Conservation (phyloP, 2,329 filamentous ascomycete species). For the Mycosphaerella arachidis region DNA sequence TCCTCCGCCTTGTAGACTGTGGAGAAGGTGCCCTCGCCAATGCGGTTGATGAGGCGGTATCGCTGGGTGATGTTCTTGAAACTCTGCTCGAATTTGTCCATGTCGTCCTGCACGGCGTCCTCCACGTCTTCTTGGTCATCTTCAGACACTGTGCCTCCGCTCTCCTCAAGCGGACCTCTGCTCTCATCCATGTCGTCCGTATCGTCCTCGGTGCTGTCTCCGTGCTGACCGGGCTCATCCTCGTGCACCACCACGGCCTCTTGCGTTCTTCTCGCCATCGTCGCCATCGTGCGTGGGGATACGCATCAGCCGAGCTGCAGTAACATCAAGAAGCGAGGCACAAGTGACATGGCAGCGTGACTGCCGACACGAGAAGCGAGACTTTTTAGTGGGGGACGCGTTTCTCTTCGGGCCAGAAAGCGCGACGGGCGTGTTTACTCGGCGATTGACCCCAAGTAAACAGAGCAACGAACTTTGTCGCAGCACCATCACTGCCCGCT, state of each 20-base stretch:
- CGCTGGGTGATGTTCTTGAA: slow-evolving; percentile 80
- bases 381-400: background rate
- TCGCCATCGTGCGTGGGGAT: slow-evolving; percentile 16
- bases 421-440: slow-evolving; percentile 3
- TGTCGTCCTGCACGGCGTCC: slow-evolving; percentile 71
- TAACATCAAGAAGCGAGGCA: background rate
- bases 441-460: background rate
- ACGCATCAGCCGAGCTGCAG: background rate
- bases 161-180: slow-evolving; percentile 47
- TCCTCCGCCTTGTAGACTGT: slow-evolving; percentile 99
- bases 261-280: slow-evolving; percentile 12
- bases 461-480: background rate
- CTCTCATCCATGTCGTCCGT: slow-evolving; percentile 45
- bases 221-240: slow-evolving; percentile 16
- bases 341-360: background rate
- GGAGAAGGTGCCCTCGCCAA: slow-evolving; percentile 97
- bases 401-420: background rate
- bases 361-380: background rate
- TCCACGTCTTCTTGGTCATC: slow-evolving; percentile 58
- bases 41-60: slow-evolving; percentile 90
- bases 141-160: slow-evolving; percentile 49
- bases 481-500: slow-evolving; percentile 1
- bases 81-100: slow-evolving; percentile 73
- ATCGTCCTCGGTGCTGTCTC: slow-evolving; percentile 33
- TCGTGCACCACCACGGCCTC: slow-evolving; percentile 23